Evolutionary conservation across 495 filamentous ascomycete genomes (phyloP), one percentile per base, ranked within the genome.

Genomic region (Aspergillus diversus): DNA sequence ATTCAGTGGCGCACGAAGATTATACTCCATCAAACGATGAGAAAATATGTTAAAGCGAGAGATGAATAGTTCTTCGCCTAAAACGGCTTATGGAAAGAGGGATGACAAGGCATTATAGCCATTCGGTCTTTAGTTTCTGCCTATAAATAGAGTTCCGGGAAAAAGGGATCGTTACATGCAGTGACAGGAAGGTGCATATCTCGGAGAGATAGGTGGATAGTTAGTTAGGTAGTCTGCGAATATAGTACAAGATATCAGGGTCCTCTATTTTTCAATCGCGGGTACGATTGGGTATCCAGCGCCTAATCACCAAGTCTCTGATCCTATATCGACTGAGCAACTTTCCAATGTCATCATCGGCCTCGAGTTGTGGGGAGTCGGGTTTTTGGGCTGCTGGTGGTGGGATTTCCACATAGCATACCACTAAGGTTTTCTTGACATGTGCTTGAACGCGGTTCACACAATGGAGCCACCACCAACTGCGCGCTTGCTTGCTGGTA

Each of bases 401-500:
- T 7, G 96, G 96, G 12, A 98, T 81, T 63, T 99, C 94, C 3
- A 98, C 94, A 72, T 94, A 99, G 60, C 87, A 87, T 12, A 98
- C 69, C 37, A 97, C 87, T 64, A 98, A 69, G 13, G 84, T 95
- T 82, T 99, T 99, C 68, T 87, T 83, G 6, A 96, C 95, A 66
- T 93, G 90, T 7, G 84, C 85, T 62, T 96, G 89, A n/a, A 98
- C 93, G 13, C 95, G 87, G 69, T 96, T 96, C 43, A 97, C 84
- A 46, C 90, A 89, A 79, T 96, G 93, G 59, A 98, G 75, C 93
- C 92, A 97, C 80, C 91, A 90, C 95, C 96, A 98, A 55, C 85
- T 86, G 63, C 77, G 83, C 9, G 75, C 66, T 65, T 81, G 78
- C 62, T 82, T 80, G 59, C 70, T 76, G 55, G 80, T 75, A 32